Conservation (phyloP, 371 early-diverging fungal species). For the Lichtheimia ornata region DNA sequence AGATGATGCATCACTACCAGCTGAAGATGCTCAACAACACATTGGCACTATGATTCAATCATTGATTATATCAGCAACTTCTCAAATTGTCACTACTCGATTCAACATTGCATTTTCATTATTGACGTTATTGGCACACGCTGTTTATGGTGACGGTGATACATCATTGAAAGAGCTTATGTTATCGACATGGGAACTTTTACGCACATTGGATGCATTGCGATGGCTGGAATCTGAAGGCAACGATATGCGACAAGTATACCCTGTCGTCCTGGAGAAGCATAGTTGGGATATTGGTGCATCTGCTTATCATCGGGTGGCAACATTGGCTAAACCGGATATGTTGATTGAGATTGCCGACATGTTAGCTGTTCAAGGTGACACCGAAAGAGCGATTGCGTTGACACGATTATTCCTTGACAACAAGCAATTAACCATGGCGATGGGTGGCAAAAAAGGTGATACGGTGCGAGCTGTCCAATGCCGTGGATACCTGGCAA, state of each 20-base stretch:
- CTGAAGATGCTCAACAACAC: background rate
- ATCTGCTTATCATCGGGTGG: slow-evolving; percentile 4
- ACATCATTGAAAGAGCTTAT: background rate
- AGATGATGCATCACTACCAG: background rate
- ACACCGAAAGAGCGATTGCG: background rate
- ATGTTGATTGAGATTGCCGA: slow-evolving; percentile 6
- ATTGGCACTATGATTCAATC: background rate
- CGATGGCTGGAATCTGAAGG: background rate
- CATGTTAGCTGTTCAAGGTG: slow-evolving; percentile 3
- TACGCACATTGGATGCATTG: slow-evolving; percentile 4
- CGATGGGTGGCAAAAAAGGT: slow-evolving; percentile 1
- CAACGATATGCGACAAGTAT: background rate
- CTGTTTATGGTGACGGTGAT: background rate
- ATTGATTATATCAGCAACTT: slow-evolving; percentile 2
- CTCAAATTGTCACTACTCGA: background rate
- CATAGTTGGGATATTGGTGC: background rate
- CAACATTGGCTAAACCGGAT: background rate
- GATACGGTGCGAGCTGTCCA: slow-evolving; percentile 7
- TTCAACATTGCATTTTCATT: slow-evolving; percentile 1
- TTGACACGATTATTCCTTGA: slow-evolving; percentile 4
- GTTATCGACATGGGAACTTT: slow-evolving; percentile 4
- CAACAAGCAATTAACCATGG: background rate
- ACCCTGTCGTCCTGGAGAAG: background rate
- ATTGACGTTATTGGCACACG: background rate
- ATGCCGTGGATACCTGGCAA: slow-evolving; percentile 1